Evolutionary conservation across 2,329 filamentous ascomycete genomes (phyloP).

Genomic region (Colletotrichum siamense): DNA sequence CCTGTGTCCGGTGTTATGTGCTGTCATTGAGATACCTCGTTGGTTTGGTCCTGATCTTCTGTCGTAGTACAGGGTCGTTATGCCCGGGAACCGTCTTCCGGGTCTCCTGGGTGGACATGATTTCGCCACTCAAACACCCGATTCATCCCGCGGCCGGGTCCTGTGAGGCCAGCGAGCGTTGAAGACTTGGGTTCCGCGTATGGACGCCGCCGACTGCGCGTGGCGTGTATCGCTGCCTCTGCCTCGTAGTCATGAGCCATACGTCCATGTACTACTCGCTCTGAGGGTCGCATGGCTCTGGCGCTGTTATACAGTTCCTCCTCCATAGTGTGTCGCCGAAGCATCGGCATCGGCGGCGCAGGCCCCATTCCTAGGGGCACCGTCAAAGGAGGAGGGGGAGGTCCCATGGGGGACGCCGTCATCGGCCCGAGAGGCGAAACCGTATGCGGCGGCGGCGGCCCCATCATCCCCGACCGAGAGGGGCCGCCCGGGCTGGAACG

Average conservation of each 20-base stretch:
- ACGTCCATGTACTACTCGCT: constrained; percentile 31
- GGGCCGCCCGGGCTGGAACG: constrained; percentile 34
- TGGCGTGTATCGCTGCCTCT: constrained; percentile 33
- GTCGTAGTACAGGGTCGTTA: constrained; percentile 3
- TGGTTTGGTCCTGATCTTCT: not conserved
- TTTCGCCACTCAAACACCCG: constrained; percentile 55
- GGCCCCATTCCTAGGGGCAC: constrained; percentile 12
- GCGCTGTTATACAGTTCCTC: constrained; percentile 42
- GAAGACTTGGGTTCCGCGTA: constrained; percentile 40
- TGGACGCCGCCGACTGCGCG: constrained; percentile 31
- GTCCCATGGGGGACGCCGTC: not conserved
- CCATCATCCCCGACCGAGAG: constrained; percentile 19
- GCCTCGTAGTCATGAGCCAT: constrained; percentile 36
- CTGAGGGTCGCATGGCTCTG: constrained; percentile 32
- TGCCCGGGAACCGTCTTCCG: constrained; percentile 32
- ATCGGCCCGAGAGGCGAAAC: constrained; percentile 28
- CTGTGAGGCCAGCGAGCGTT: constrained; percentile 52
- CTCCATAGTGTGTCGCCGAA: constrained; percentile 47
- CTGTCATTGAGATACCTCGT: not conserved
- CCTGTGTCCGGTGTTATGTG: not conserved
- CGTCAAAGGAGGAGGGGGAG: not conserved
- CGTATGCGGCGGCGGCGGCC: constrained; percentile 23
- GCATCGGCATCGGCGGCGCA: constrained; percentile 32
- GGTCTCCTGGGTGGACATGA: constrained; percentile 50
- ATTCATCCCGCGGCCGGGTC: constrained; percentile 49